Evolutionary conservation across 352 stramenopile genomes (phyloP), one percentile per base, ranked within the genome.

Genomic region (Hyaloperonospora arabidopsidis): DNA sequence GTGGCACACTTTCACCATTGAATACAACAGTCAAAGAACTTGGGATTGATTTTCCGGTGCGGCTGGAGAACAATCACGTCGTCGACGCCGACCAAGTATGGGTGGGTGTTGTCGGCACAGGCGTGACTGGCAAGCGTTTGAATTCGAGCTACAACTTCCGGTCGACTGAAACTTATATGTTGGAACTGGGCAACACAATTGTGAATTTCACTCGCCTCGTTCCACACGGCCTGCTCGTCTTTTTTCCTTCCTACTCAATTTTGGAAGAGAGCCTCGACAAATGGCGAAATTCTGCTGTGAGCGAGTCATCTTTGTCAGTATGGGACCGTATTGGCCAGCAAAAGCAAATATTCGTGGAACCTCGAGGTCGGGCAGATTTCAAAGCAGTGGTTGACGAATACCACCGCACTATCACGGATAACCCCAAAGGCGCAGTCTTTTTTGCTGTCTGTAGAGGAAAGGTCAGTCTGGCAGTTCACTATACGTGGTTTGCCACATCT

Each of bases 231-330:
- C 73, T 99, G 47, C 84, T 99, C 15, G 84, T 99, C 0, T 99
- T 99, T 68, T 99, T 99, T 58, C 96, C 97, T n/a, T 98, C 92
- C 39, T 99, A 99, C 57, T 78, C 74, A n/a, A 94, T 97, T 48
- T 85, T 99, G 68, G 76, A 97, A 61, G 68, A 88, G 41, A 91
- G 72, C 34, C 67, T 96, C 13, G 63, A 74, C 7, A 61, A 74
- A 19, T 97, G 91, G 92, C 67, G 81, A 45, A 67, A 61, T 5
- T 62, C 70, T 19, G 59, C 66, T 6, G 51, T 59, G 11, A 69
- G 61, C 5, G 71, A 84, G 12, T 69, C 70, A 18, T 65, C 58
- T n/a, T 52, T 54, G 13, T 84, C 77, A 1, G 89, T 93, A 64
- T 93, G 84, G 84, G 72, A 88, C 52, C 72, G 84, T 11, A 76